Evolutionary conservation across 192 early-diverging fungal genomes (phyloP).

Genomic region (Gamsiella multidivaricata): DNA sequence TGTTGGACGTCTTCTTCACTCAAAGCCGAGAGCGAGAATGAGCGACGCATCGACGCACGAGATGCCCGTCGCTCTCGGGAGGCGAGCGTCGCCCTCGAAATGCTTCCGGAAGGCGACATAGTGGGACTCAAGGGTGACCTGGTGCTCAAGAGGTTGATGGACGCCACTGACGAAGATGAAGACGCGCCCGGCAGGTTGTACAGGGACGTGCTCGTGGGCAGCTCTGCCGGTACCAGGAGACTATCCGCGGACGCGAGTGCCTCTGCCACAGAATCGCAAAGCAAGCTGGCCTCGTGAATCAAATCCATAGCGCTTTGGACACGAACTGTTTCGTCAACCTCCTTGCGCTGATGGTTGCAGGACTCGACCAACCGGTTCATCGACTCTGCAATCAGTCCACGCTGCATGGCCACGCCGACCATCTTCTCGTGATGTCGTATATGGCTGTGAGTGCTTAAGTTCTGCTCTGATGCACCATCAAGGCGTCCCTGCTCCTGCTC

Average conservation of each 20-base stretch:
- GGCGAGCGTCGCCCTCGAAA: slow-evolving; percentile 12
- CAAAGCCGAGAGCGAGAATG: slow-evolving; percentile 33
- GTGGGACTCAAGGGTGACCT: slow-evolving; percentile 12
- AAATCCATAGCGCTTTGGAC: slow-evolving; percentile 40
- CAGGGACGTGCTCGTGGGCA: slow-evolving; percentile 8
- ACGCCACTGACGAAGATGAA: slow-evolving; percentile 27
- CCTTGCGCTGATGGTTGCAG: slow-evolving; percentile 32
- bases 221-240: slow-evolving; percentile 1
- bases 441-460: slow-evolving; percentile 7
- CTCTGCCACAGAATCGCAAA: slow-evolving; percentile 24
- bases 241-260: slow-evolving; percentile 21
- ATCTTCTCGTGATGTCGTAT: slow-evolving; percentile 40
- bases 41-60: slow-evolving; percentile 12
- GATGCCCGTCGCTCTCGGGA: slow-evolving; percentile 22
- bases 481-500: slow-evolving; percentile 19
- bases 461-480: not conserved
- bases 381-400: slow-evolving; percentile 36
- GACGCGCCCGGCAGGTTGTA: slow-evolving; percentile 24
- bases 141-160: not conserved
- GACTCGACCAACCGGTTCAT: slow-evolving; percentile 44
- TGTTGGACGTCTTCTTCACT: slow-evolving; percentile 35
- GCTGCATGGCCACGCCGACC: slow-evolving; percentile 51
- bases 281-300: slow-evolving; percentile 28
- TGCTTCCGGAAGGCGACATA: slow-evolving; percentile 14
- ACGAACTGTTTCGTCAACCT: slow-evolving; percentile 30